A percentile compares a stretch with the other conserved stretches of the same genome.
Evolutionary conservation across 441 rosid species (phyloP).

Genomic region (Lepidium campestre): DNA sequence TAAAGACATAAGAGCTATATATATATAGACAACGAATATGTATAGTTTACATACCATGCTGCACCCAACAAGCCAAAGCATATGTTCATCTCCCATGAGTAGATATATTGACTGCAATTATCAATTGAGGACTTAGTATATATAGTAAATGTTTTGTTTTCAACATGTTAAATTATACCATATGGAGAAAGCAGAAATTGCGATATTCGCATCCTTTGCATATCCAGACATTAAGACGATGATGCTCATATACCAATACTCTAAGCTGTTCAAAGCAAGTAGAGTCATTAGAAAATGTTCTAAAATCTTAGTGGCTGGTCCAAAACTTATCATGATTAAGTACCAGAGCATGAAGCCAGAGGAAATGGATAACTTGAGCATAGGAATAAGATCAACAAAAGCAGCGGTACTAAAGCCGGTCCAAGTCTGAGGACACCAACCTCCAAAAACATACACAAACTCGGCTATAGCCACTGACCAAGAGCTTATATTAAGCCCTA

Average conservation of each 20-base stretch:
- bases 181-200: constrained; percentile 60
- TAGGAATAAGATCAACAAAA: constrained; percentile 43
- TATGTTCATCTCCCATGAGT: constrained; percentile 37
- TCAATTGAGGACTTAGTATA: background rate
- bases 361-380: constrained; percentile 58
- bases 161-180: constrained; percentile 30
- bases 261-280: constrained; percentile 36
- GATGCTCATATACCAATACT: constrained; percentile 53
- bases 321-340: background rate
- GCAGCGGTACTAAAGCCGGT: constrained; percentile 54
- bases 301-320: background rate
- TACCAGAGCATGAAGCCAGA: constrained; percentile 77
- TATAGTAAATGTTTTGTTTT: no score
- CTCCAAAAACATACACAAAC: constrained; percentile 53
- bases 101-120: constrained; percentile 43
- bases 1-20: no score
- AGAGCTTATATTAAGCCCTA: constrained; percentile 36
- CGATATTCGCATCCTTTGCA: constrained; percentile 41
- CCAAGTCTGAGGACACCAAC: constrained; percentile 72
- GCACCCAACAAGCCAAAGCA: constrained; percentile 51
- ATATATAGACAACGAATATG: background rate
- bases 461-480: constrained; percentile 42
- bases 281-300: background rate
- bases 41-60: constrained; percentile 37
- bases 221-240: constrained; percentile 59